phyloP scores from a whole-genome alignment of 768 basidiomycete species.

The Albatrellus ellisii region DNA sequence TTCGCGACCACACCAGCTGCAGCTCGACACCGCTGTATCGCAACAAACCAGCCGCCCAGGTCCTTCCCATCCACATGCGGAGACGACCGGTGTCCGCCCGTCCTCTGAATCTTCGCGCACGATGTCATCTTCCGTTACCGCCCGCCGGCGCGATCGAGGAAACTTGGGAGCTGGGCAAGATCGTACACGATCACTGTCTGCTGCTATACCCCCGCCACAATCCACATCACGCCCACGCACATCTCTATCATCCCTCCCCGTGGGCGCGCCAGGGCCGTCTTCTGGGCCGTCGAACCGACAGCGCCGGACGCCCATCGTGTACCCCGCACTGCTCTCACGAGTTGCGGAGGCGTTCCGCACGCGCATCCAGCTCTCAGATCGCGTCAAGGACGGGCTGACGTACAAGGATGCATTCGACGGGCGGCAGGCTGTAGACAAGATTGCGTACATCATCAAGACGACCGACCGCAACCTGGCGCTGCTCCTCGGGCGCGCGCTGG shows the following conservation, averaged over 20 bases:
- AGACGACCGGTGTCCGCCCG: constrained; percentile 28
- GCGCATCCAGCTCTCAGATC: constrained; percentile 63
- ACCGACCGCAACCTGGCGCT: constrained; percentile 93
- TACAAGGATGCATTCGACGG: constrained; percentile 97
- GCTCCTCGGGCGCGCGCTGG: constrained; percentile 87
- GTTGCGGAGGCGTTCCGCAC: constrained; percentile 90
- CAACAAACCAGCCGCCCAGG: constrained; percentile 18
- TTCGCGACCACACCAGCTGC: constrained; percentile 36
- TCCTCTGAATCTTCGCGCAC: constrained; percentile 64
- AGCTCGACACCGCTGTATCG: constrained; percentile 40
- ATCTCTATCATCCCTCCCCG: constrained; percentile 13
- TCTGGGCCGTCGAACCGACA: constrained; percentile 19
- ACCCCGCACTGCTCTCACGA: constrained; percentile 91
- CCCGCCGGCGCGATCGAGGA: constrained; percentile 21
- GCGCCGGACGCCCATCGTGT: constrained; percentile 64
- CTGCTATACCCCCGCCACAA: constrained; percentile 25
- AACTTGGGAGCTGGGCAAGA: constrained; percentile 47
- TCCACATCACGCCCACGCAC: constrained; percentile 23
- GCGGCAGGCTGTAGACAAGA: constrained; percentile 92
- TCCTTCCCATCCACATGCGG: constrained; percentile 25
- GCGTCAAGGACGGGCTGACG: constrained; percentile 87
- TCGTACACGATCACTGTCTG: constrained; percentile 68
- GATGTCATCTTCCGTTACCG: too few species aligned
- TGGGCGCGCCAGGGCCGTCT: too few species aligned
- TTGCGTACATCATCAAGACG: constrained; percentile 97